A percentile compares a stretch with the other conserved stretches of the same genome.
Evolutionary conservation across 2,329 filamentous ascomycete species (phyloP).

Genomic region (Colletotrichum sp.): DNA sequence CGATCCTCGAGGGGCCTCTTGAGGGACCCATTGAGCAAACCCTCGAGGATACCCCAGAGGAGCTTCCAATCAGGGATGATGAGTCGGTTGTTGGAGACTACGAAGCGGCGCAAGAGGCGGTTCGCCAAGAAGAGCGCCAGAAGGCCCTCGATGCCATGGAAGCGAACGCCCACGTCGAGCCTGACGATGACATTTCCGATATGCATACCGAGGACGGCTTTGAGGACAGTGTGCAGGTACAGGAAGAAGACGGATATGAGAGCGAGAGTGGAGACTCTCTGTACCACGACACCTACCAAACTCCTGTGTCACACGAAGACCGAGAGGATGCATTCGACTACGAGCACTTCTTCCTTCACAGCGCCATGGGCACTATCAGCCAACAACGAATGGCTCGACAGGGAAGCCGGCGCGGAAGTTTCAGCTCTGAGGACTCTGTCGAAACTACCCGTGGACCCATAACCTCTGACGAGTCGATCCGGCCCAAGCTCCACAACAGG

Average conservation of each 20-base stretch:
- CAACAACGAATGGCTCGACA: conserved; percentile 51
- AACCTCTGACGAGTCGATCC: conserved; percentile 27
- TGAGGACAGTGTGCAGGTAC: conserved; percentile 39
- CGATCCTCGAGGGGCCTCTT: neutral
- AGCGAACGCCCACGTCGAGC: neutral
- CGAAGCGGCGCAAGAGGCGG: conserved; percentile 29
- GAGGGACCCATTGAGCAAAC: neutral
- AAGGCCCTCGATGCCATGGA: conserved; percentile 15
- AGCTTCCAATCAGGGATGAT: neutral
- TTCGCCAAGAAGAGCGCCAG: conserved; percentile 27
- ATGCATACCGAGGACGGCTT: conserved; percentile 43
- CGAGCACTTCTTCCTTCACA: conserved; percentile 93
- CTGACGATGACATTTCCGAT: conserved; percentile 41
- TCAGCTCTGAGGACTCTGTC: conserved; percentile 64
- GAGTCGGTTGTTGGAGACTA: conserved; percentile 27
- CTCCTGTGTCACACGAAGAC: conserved; percentile 83
- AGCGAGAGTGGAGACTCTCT: conserved; percentile 70
- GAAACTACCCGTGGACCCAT: conserved; percentile 63
- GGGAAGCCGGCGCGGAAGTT: conserved; percentile 54
- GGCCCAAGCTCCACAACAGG: conserved; percentile 30
- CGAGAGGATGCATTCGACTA: conserved; percentile 96
- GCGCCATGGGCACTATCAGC: conserved; percentile 81
- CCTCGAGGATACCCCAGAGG: neutral
- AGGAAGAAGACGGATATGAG: conserved; percentile 43
- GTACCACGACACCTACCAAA: conserved; percentile 65